Base-by-base conservation (phyloP, 208 protist genomes). In the Acanthamoeba royreba region DNA sequence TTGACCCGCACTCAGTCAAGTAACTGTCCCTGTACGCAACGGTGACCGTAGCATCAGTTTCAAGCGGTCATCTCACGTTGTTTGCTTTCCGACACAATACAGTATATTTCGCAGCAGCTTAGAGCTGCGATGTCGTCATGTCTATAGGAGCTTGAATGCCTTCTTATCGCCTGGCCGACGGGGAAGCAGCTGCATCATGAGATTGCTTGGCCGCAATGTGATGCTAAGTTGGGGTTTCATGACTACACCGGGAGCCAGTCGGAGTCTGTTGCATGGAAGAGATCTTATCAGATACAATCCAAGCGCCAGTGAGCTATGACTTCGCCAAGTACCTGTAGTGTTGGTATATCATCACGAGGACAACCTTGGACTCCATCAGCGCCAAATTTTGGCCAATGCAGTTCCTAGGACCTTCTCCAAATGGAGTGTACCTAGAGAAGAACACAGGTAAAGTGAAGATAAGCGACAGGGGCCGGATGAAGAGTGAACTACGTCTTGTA, bases 361-460 rank as follows among this genome's bases (percentile, higher is more conserved):
- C 77, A 46, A 87, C 77, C 77, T 87, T 87, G 77, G 77, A 87
- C 77, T 87, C 77, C 45, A 87, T 49, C 43, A 87, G 25, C 45
- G 77, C 77, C 42, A 87, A 58, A 49, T 58, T 58, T 58, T 87
- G 77, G 47, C 77, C 77, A 15, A 87, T 87, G 77, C 77, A 87
- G 77, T 87, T 87, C 47, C 77, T 87, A 28, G 77, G 77, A 3
- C 77, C 77, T 15, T 87, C 45, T 22, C 77, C 77, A 22, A 87
- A 87, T 2, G 77, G 77, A 28, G 77, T 58, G 77, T 87, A 87
- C 22, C 47, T 49, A 42, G 0, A 5, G 25, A 33, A 15, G 22
- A 38, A 15, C 0, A 72, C 28, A 72, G 28, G 8, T 11, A 4
- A 17, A 15, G 55, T 25, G n/a, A n/a, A n/a, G n/a, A 25, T 58